phyloP scores from a whole-genome alignment of 2,329 filamentous ascomycete genomes.

The Penicillium sp. region DNA sequence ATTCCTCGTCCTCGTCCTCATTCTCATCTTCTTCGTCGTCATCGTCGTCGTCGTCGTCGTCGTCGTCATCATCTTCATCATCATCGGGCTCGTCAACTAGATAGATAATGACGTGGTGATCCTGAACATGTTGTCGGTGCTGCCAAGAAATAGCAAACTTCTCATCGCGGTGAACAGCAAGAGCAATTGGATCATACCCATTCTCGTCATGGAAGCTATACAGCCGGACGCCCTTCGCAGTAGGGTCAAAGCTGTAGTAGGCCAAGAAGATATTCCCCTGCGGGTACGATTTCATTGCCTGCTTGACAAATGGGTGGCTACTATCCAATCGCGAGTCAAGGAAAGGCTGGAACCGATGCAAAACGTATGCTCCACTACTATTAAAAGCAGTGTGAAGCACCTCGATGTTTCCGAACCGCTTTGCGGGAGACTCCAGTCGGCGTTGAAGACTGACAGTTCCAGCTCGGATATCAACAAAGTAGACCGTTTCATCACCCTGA shows the following conservation, averaged over 20 bases:
- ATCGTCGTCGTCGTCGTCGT: neutral
- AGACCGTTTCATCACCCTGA: conserved; percentile 38
- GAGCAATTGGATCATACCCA: conserved; percentile 39
- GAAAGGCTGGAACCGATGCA: conserved; percentile 42
- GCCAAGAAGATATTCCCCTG: conserved; percentile 37
- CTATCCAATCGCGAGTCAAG: conserved; percentile 28
- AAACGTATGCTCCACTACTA: conserved; percentile 35
- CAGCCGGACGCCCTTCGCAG: conserved; percentile 26
- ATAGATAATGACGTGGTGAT: conserved; percentile 43
- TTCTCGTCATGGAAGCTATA: conserved; percentile 39
- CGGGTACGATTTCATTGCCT: conserved; percentile 35
- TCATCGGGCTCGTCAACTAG: conserved; percentile 7
- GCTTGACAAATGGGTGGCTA: conserved; percentile 42
- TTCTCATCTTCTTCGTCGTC: neutral
- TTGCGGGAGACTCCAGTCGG: conserved; percentile 32
- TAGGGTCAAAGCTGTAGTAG: conserved; percentile 32
- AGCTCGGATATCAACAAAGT: conserved; percentile 34
- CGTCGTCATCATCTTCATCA: conserved; percentile 5
- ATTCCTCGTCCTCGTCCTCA: neutral
- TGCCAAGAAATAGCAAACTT: conserved; percentile 49
- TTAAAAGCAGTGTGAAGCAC: conserved; percentile 42
- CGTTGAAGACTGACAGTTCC: conserved; percentile 25
- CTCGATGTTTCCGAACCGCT: conserved; percentile 37
- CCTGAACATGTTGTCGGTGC: conserved; percentile 28
- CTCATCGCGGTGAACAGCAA: conserved; percentile 31